Conservation (phyloP, 176 grass and related monocot genomes). For the Oryza australiensis region DNA sequence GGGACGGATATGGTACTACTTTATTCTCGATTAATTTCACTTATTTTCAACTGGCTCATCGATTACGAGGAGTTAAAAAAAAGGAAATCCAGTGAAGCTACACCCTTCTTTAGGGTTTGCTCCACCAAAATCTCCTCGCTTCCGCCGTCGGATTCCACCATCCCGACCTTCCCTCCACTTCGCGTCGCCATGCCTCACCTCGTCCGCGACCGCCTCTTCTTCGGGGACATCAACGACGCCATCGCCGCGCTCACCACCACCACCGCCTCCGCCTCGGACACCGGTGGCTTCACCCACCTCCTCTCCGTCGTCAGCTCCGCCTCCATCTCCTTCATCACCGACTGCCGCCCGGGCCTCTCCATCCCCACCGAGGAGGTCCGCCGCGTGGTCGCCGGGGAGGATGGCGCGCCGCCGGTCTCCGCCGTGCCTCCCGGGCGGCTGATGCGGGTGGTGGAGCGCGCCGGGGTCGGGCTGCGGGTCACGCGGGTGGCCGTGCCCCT, state of each 20-base stretch:
- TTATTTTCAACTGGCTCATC: no score
- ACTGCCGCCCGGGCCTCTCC: conserved; percentile 44
- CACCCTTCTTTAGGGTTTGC: no score
- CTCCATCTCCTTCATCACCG: conserved; percentile 76
- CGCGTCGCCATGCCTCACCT: conserved; percentile 55
- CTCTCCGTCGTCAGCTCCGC: conserved; percentile 65
- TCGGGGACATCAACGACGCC: conserved; percentile 70
- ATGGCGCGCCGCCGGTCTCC: conserved; percentile 42
- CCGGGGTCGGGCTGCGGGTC: conserved; percentile 60
- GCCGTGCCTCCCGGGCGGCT: conserved; percentile 39
- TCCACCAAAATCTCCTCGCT: neutral
- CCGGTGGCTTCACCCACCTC: conserved; percentile 39
- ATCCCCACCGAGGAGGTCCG: conserved; percentile 55
- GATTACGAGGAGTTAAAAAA: no score
- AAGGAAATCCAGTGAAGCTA: neutral
- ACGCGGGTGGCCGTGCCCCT: conserved; percentile 84
- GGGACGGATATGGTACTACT: no score
- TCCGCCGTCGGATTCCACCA: neutral
- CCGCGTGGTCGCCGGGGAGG: conserved; percentile 47
- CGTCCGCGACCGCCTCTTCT: conserved; percentile 70
- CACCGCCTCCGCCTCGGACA: conserved; percentile 1
- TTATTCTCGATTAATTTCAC: no score
- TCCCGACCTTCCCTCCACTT: neutral
- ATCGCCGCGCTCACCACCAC: conserved; percentile 41
- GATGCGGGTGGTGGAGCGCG: conserved; percentile 60